These are phyloP conservation scores for Akanthomyces lecanii DNA, from an alignment of 2,329 filamentous ascomycete genomes.

Conservation along the genomic window DNA sequence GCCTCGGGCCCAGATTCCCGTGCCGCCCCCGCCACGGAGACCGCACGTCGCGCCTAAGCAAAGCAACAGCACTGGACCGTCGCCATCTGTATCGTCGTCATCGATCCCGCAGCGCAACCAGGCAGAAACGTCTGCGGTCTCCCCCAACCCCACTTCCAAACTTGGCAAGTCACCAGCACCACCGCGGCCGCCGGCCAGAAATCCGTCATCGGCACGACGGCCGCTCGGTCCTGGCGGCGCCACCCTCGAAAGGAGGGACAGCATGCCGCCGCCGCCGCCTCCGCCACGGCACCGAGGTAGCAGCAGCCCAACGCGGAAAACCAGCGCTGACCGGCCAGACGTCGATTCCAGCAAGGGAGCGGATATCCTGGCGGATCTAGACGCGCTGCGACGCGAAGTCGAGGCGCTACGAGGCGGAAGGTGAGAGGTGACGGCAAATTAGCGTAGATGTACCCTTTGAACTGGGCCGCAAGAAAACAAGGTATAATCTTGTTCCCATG, in stretches of 20 bases:
- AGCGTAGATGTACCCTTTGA: background rate
- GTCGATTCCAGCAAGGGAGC: conserved; percentile 32
- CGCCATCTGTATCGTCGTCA: conserved; percentile 18
- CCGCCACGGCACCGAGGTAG: conserved; percentile 44
- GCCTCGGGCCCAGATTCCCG: conserved; percentile 29
- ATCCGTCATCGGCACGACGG: conserved; percentile 38
- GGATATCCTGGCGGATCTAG: conserved; percentile 69
- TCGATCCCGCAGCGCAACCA: conserved; percentile 10
- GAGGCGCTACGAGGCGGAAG: conserved; percentile 52
- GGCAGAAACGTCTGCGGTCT: background rate
- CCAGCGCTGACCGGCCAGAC: conserved; percentile 17
- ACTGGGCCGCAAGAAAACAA: background rate
- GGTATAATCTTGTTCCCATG: background rate
- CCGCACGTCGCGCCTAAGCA: conserved; percentile 37
- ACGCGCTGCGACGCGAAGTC: conserved; percentile 69
- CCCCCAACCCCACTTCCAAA: background rate
- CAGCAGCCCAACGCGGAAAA: conserved; percentile 30
- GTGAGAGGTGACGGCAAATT: background rate
- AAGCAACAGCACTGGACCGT: conserved; percentile 22
- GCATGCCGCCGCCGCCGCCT: conserved; percentile 39
- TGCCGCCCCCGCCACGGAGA: conserved; percentile 53
- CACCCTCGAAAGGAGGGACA: conserved; percentile 26
- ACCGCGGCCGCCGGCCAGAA: conserved; percentile 44
- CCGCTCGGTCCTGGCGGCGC: conserved; percentile 40
- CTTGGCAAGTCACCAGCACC: conserved; percentile 27